Evolutionary conservation across 352 stramenopile species (phyloP), one percentile per base, ranked within the genome.

Genomic region (Albugo laibachii): DNA sequence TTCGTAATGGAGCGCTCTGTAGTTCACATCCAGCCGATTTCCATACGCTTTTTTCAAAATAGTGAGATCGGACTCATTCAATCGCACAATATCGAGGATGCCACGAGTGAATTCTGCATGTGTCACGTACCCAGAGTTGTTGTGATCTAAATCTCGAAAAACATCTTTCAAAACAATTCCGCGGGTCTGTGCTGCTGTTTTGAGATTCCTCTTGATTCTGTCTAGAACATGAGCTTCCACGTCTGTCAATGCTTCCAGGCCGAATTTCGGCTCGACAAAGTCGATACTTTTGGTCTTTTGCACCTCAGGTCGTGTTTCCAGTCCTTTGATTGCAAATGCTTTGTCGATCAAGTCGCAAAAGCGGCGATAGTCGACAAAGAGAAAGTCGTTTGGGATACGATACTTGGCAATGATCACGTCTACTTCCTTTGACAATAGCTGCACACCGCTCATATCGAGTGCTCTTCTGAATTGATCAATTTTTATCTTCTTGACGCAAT

Each of bases 301-400:
- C 20, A 73, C 18, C 18, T 70, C 58, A 6, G 66, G 73, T n/a
- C 82, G 80, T 5, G 58, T 61, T 41, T 84, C 72, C 1, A 86
- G 56, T 0, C 74, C 65, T 53, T 89, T 89, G 1, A 83, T 61
- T 0, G 77, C 86, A 43, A 83, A 87, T 1, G 70, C 58, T 41
- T 87, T 91, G 63, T 91, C 74, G 41, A 91, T 86, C 36, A 86
- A 55, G 46, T 87, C 72, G 45, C 77, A 91, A 41, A 86, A 89
- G 0, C 74, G 71, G 1, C 69, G 71, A 53, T 89, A 89, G 46
- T 87, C 65, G 13, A 89, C 61, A 27, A 80, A 83, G 4, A 59
- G 59, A 31, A 69, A 61, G 16, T 83, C 71, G 13, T 81, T 49
- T 2, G 61, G 47, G 14, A 83, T 40, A 1, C 72, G 62, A 44